These are phyloP conservation scores for Sphaerulina vaccinii DNA, from an alignment of 2,329 filamentous ascomycete species.

Conservation along the genomic window DNA sequence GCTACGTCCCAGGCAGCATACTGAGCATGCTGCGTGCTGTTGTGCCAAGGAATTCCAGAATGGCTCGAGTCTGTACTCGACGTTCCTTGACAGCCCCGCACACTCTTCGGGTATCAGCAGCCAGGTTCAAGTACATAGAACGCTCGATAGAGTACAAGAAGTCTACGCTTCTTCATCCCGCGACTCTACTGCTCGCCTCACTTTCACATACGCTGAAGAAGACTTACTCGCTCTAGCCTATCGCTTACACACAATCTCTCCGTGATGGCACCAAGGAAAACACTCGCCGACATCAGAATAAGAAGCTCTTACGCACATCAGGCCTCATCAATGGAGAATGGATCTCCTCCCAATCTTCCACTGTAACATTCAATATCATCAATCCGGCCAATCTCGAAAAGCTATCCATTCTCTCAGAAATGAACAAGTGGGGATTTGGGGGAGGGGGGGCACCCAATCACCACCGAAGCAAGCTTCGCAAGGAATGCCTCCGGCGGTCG, in stretches of 20 bases:
- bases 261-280: constrained; percentile 19
- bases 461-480: constrained; percentile 27
- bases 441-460: constrained; percentile 26
- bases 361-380: constrained; percentile 31
- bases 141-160: constrained; percentile 1
- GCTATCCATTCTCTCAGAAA: constrained; percentile 29
- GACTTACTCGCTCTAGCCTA: not conserved
- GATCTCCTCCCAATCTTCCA: constrained; percentile 46
- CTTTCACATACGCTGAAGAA: not conserved
- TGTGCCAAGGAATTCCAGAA: too few species aligned
- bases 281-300: constrained; percentile 22
- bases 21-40: too few species aligned
- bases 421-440: constrained; percentile 23
- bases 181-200: not conserved
- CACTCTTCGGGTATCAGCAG: not conserved
- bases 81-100: constrained; percentile 8
- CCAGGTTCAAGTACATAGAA: not conserved
- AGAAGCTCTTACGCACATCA: constrained; percentile 23
- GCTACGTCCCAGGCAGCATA: too few species aligned
- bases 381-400: constrained; percentile 26
- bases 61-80: too few species aligned
- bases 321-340: constrained; percentile 31
- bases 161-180: not conserved
- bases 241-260: not conserved
- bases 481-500: too few species aligned